Percentiles rank a stretch among this genome's conserved stretches.
phyloP scores from a whole-genome alignment of 768 basidiomycete species.

The Candolleomyces eurysporus region DNA sequence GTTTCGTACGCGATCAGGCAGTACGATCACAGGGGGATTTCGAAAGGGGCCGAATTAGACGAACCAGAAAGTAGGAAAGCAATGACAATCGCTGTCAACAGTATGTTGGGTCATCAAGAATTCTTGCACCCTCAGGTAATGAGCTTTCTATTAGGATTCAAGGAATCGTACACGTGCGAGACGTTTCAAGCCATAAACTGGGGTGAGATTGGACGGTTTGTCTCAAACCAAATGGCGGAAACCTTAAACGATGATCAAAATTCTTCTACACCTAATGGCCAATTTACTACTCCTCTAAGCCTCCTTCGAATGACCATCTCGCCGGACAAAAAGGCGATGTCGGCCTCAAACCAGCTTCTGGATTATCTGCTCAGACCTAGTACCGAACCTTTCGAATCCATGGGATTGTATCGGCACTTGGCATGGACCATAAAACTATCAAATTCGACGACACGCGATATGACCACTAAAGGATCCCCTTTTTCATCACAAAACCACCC shows the following conservation, averaged over 20 bases:
- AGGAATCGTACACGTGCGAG: not conserved
- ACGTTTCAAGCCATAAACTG: not conserved
- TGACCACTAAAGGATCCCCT: no score
- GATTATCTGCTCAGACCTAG: no score
- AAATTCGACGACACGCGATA: no score
- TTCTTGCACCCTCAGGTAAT: constrained; percentile 27
- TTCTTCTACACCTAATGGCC: no score
- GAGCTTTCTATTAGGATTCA: constrained; percentile 23
- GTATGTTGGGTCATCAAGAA: constrained; percentile 18
- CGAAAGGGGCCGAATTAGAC: no score
- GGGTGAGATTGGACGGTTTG: not conserved
- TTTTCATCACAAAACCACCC: not conserved
- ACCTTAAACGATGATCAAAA: no score
- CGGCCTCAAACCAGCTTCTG: no score
- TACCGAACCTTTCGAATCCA: not conserved
- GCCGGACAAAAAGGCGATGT: no score
- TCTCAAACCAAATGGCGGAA: no score
- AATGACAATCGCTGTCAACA: not conserved
- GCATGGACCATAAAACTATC: not conserved
- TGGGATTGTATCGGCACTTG: not conserved
- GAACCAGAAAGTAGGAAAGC: constrained; percentile 6
- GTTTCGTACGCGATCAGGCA: not conserved
- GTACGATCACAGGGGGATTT: no score
- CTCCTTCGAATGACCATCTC: no score
- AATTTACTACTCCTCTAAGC: no score